Base-by-base conservation (phyloP, 257 asterid genomes). In the Salvia hispanica region DNA sequence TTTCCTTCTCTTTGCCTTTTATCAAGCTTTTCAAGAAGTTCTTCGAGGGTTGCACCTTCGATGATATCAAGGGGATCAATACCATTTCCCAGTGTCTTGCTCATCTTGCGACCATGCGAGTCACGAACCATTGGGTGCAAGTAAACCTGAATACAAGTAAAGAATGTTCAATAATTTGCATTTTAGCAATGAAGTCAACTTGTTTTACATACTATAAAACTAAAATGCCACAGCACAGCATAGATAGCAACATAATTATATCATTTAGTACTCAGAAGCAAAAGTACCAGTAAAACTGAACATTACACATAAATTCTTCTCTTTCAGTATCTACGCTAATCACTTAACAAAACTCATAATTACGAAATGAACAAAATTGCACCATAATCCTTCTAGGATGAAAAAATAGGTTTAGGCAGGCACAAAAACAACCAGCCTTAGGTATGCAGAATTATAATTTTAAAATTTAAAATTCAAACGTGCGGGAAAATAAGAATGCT, bases 41-140 rank as follows among this genome's bases (percentile, higher is more conserved):
- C 25, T 21, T 21, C 25, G 0, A 93, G 73, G 9, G 87, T 72
- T 59, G 88, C 80, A 66, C 99, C 99, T 61, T 72, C 81, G 64
- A 93, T 88, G 18, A 93, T 95, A 80, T 93, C 97, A 25, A 90
- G 77, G 45, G 97, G 99, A 71, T 93, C 99, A 52, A 90, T 60
- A 47, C 90, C 99, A 85, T 93, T 93, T 54, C 98, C 98, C 56
- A 90, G 73, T n/a, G 97, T 86, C 82, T 93, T 90, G 13, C 97
- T 90, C 98, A 93, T 93, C 83, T 93, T 93, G 70, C 97, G 96
- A 46, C 99, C 97, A 77, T 90, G 99, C 0, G 99, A 95, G 83
- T 93, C 99, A 42, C 99, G 91, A 64, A 93, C 77, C 95, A 93
- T 93, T 46, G 96, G 97, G 72, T 93, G 99, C 86, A 90, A 80